Evolutionary conservation across 495 filamentous ascomycete genomes (phyloP).

Genomic region (Letharia lupina): DNA sequence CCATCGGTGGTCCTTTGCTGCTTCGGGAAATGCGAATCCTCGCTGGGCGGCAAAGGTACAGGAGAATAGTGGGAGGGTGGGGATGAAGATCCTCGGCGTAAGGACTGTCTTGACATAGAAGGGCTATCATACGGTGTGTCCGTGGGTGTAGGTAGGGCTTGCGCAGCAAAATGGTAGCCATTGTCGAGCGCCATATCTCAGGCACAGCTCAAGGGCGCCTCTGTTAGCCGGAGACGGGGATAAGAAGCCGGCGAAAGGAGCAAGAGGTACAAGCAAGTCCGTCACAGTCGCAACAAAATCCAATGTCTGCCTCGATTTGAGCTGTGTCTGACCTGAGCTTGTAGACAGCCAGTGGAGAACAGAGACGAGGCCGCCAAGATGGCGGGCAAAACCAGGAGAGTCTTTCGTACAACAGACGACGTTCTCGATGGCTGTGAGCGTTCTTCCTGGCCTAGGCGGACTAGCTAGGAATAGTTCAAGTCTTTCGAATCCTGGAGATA

Average conservation of each 20-base stretch:
- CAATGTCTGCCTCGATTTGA: neutral
- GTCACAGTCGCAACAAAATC: neutral
- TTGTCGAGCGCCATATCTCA: slow-evolving; percentile 21
- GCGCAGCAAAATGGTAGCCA: slow-evolving; percentile 24
- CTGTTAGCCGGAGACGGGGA: neutral
- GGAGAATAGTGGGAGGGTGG: slow-evolving; percentile 47
- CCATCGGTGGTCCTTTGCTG: slow-evolving; percentile 32
- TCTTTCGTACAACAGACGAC: neutral
- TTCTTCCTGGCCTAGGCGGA: neutral
- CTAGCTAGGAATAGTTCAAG: neutral
- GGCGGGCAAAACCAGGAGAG: neutral
- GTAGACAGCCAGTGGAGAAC: neutral
- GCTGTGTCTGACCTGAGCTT: neutral
- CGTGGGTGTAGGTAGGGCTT: slow-evolving; percentile 55
- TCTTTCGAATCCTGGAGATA: neutral
- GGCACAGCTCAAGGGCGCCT: neutral
- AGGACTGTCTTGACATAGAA: slow-evolving; percentile 46
- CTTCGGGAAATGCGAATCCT: slow-evolving; percentile 33
- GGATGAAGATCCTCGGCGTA: slow-evolving; percentile 50
- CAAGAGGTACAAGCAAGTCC: neutral
- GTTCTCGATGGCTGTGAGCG: neutral
- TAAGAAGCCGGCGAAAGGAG: neutral
- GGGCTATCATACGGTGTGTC: slow-evolving; percentile 58
- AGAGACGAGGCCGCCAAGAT: neutral
- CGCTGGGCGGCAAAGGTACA: slow-evolving; percentile 49